Base-by-base conservation (phyloP, 108 stramenopile genomes). In the Chaetoceros tenuissimus region DNA sequence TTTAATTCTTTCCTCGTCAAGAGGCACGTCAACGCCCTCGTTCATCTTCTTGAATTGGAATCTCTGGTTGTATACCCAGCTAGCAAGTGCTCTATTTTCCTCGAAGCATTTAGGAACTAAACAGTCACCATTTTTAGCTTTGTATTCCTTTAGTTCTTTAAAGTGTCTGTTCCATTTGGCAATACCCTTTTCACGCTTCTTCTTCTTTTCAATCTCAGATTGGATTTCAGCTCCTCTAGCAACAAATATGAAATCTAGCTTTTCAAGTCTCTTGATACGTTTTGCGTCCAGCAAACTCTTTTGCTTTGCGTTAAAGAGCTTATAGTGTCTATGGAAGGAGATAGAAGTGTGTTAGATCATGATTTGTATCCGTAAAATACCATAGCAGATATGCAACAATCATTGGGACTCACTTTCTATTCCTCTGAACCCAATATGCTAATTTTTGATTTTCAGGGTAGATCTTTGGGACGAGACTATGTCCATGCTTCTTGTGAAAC, bases 381-480 rank as follows among this genome's bases (percentile, higher is more conserved):
- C 34, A 10, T 13, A 40, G 5, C 34, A 40, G 34, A 10, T 13
- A 40, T 40, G 34, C 34, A 40, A 40, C n/a, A n/a, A n/a, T n/a
- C n/a, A n/a, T n/a, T n/a, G n/a, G n/a, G n/a, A n/a, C n/a, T n/a
- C n/a, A n/a, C n/a, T n/a, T n/a, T n/a, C n/a, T n/a, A n/a, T 62
- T 50, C 3, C 61, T 5, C 25, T 34, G 23, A 3, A 62, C 51
- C 61, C 61, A 62, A 8, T 21, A 24, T 21, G 58, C 30, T 2
- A 62, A 51, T 3, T 24, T 7, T 19, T 8, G 24, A 3, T 52
- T 60, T n/a, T 48, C 46, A 5, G 3, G 28, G 59, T 24, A 60
- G 20, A 28, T 5, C 18, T 60, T 24, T 25, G 59, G 59, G 3
- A 60, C 59, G 24, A 40, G 49, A 48, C 60, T 52, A 31, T 62